Evolutionary conservation across 768 basidiomycete species (phyloP).

Genomic region (Ramaria sp.): DNA sequence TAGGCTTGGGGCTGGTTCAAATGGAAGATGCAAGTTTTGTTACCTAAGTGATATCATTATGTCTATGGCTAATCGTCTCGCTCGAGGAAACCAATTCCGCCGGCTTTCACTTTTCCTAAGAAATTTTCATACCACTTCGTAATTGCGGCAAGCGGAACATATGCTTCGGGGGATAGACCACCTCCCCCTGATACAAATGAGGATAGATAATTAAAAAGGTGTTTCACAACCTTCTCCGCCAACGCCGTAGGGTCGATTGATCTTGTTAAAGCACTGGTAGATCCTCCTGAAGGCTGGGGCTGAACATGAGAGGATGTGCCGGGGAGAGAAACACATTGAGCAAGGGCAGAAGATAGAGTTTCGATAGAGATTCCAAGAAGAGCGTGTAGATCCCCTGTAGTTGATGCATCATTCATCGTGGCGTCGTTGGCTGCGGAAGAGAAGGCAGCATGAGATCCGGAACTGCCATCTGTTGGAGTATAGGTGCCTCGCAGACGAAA

Average conservation of each 20-base stretch:
- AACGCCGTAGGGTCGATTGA: constrained; percentile 38
- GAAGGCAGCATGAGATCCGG: constrained; percentile 22
- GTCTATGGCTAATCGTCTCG: constrained; percentile 8
- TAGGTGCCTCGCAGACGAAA: constrained; percentile 70
- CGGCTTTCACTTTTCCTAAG: constrained; percentile 41
- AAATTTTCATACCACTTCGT: constrained; percentile 67
- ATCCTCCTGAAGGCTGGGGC: constrained; percentile 16
- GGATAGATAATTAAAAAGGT: constrained; percentile 67
- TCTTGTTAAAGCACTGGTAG: constrained; percentile 17
- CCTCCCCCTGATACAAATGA: constrained; percentile 37
- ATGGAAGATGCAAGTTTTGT: too few relatives aligned
- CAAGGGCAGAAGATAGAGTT: constrained; percentile 50
- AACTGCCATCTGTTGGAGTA: constrained; percentile 23
- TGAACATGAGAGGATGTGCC: constrained; percentile 10
- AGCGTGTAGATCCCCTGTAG: constrained; percentile 43
- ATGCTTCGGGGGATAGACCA: constrained; percentile 36
- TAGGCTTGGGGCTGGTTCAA: too few relatives aligned
- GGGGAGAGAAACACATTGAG: constrained; percentile 44
- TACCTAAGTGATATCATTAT: neutral
- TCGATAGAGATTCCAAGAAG: constrained; percentile 76
- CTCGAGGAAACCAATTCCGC: constrained; percentile 56
- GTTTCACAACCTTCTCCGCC: constrained; percentile 61
- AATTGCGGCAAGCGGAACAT: constrained; percentile 53
- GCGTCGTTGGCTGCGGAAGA: constrained; percentile 14
- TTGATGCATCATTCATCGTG: constrained; percentile 11